Conservation (phyloP, 495 filamentous ascomycete species). For the Evernia prunastri region DNA sequence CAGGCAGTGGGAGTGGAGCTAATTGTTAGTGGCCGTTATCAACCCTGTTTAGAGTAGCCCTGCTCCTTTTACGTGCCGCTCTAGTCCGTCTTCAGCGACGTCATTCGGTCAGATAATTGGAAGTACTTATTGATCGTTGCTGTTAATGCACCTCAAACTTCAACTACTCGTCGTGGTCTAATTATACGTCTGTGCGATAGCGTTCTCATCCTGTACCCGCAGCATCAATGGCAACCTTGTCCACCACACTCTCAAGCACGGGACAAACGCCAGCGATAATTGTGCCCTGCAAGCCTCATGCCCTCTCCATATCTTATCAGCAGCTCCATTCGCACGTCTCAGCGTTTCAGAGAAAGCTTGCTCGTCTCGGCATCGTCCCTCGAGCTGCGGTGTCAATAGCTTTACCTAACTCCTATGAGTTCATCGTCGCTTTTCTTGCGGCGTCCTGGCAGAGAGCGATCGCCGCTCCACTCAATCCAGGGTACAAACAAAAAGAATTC, state of each 20-base stretch:
- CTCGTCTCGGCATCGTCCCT: slow-evolving; percentile 57
- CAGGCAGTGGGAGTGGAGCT: too few relatives aligned
- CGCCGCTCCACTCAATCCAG: slow-evolving; percentile 74
- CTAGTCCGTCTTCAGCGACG: neutral
- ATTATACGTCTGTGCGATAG: neutral
- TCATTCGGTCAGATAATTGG: neutral
- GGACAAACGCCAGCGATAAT: slow-evolving; percentile 54
- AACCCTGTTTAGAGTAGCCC: too few relatives aligned
- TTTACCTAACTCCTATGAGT: slow-evolving; percentile 72
- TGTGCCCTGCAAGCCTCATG: slow-evolving; percentile 52
- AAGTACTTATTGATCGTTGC: neutral
- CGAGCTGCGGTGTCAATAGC: slow-evolving; percentile 67
- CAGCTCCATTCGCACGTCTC: slow-evolving; percentile 54
- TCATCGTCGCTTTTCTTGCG: slow-evolving; percentile 75
- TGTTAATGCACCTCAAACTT: neutral
- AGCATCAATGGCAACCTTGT: slow-evolving; percentile 41
- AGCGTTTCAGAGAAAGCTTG: slow-evolving; percentile 65
- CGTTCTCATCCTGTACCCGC: neutral
- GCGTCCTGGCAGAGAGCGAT: slow-evolving; percentile 69
- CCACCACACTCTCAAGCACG: slow-evolving; percentile 38
- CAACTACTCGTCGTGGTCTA: too few relatives aligned
- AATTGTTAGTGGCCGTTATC: too few relatives aligned
- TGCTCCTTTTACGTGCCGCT: too few relatives aligned
- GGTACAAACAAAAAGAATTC: slow-evolving; percentile 80
- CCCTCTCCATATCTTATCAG: slow-evolving; percentile 56